phyloP scores from a whole-genome alignment of 495 filamentous ascomycete species.

The Penicillium egyptiacum region DNA sequence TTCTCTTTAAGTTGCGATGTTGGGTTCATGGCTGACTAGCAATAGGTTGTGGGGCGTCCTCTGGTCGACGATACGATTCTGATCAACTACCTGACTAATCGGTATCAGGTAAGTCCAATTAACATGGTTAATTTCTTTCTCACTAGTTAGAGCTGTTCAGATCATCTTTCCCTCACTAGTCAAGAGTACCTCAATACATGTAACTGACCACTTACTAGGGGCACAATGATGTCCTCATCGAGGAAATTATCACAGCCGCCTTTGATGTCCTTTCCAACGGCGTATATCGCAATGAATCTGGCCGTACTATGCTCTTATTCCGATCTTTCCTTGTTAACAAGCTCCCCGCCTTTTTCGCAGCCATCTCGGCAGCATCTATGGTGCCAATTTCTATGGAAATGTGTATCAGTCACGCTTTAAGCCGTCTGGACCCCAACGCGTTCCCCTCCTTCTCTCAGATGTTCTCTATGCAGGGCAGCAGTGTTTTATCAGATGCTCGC shows the following conservation, averaged over 20 bases:
- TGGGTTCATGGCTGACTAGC: slow-evolving; percentile 31
- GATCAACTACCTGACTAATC: slow-evolving; percentile 73
- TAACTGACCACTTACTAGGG: slow-evolving; percentile 47
- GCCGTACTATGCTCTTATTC: slow-evolving; percentile 70
- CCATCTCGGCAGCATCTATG: slow-evolving; percentile 60
- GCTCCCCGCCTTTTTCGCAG: slow-evolving; percentile 72
- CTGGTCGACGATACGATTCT: slow-evolving; percentile 78
- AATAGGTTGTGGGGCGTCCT: slow-evolving; percentile 75
- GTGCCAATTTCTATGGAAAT: slow-evolving; percentile 67
- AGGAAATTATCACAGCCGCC: slow-evolving; percentile 80
- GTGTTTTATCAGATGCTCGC: slow-evolving; percentile 75
- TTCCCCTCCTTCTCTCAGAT: slow-evolving; percentile 79
- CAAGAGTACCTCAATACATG: not conserved
- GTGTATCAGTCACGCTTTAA: slow-evolving; percentile 77
- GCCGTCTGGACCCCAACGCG: slow-evolving; percentile 70
- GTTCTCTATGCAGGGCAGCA: slow-evolving; percentile 74
- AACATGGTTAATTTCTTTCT: not conserved
- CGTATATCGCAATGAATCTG: slow-evolving; percentile 73
- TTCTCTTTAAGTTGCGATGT: not conserved
- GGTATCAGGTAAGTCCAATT: slow-evolving; percentile 64
- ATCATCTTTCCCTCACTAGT: not conserved
- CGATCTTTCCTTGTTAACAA: slow-evolving; percentile 94
- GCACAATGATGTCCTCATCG: slow-evolving; percentile 69
- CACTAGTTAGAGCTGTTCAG: not conserved
- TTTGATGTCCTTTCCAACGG: slow-evolving; percentile 90